These are phyloP conservation scores for Penstemon davidsonii DNA, from an alignment of 257 asterid species.

Conservation along the genomic window DNA sequence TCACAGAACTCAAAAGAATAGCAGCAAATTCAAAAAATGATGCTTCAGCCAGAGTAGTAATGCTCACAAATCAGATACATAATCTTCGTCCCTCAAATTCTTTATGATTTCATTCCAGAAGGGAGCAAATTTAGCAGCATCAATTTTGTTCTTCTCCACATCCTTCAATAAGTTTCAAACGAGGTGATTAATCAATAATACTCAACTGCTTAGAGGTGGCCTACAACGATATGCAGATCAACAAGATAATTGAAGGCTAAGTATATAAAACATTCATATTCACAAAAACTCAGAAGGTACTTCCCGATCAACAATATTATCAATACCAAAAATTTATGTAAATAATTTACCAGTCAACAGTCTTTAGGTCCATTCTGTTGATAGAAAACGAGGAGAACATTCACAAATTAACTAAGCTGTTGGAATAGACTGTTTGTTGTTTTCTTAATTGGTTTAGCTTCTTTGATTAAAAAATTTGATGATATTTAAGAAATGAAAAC, in stretches of 20 bases:
- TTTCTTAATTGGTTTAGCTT: not conserved
- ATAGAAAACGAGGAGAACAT: slow-evolving; percentile 6
- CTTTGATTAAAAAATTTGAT: slow-evolving; percentile 1
- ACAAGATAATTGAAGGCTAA: slow-evolving; percentile 2
- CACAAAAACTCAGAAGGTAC: not conserved
- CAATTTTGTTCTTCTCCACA: slow-evolving; percentile 57
- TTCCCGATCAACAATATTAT: slow-evolving; percentile 3
- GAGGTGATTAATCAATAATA: slow-evolving; percentile 27
- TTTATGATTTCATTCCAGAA: slow-evolving; percentile 91
- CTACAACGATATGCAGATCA: not conserved
- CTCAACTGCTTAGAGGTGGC: not conserved
- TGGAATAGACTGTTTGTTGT: slow-evolving; percentile 3
- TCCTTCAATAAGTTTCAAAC: slow-evolving; percentile 46
- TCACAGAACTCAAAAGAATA: slow-evolving; percentile 13
- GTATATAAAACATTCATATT: slow-evolving; percentile 2
- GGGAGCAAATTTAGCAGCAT: slow-evolving; percentile 93
- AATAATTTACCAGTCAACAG: not conserved
- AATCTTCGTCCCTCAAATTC: slow-evolving; percentile 96
- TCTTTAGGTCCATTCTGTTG: not conserved
- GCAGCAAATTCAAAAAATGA: slow-evolving; percentile 16
- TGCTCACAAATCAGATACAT: slow-evolving; percentile 72
- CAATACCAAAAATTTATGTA: not conserved
- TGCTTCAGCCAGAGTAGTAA: slow-evolving; percentile 20
- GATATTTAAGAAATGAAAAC: not conserved
- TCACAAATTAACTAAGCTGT: not conserved